Conservation (phyloP, 1,284 basidiomycete species). For the Moesziomyces parantarcticus region DNA sequence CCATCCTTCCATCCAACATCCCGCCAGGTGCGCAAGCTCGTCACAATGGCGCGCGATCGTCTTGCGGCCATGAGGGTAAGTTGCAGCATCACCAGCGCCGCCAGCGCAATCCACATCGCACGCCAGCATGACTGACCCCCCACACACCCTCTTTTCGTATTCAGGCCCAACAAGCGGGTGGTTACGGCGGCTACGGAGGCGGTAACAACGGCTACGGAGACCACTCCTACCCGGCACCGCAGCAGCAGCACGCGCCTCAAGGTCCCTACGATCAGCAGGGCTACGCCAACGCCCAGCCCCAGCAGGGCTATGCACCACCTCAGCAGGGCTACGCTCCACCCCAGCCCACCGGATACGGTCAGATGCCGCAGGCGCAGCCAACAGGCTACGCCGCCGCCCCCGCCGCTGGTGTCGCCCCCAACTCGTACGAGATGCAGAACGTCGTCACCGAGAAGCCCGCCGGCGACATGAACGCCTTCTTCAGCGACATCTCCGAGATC, state of each 20-base stretch:
- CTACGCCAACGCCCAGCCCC: conserved; percentile 21
- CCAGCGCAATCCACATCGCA: too few species aligned
- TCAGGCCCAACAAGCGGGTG: conserved; percentile 59
- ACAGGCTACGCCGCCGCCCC: conserved; percentile 21
- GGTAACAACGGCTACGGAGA: conserved; percentile 68
- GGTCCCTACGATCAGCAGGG: conserved; percentile 28
- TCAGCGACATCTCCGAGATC: conserved; percentile 61
- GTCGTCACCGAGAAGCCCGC: conserved; percentile 44
- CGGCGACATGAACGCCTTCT: conserved; percentile 60
- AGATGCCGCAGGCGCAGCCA: conserved; percentile 38
- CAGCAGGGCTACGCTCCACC: conserved; percentile 14
- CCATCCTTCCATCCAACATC: background rate
- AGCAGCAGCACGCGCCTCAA: conserved; percentile 39
- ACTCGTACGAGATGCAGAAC: conserved; percentile 57
- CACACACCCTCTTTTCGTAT: background rate
- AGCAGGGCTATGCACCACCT: conserved; percentile 1
- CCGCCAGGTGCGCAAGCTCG: background rate
- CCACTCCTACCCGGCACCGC: conserved; percentile 65
- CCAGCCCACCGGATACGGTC: conserved; percentile 18
- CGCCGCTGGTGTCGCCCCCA: conserved; percentile 9
- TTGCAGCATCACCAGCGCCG: background rate
- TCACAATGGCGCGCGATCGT: conserved; percentile 54
- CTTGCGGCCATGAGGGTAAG: conserved; percentile 56
- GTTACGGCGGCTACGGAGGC: conserved; percentile 60
- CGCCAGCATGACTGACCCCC: conserved; percentile 9